Evolutionary conservation across 192 early-diverging fungal species (phyloP).

Genomic region (Backusella macrospora): DNA sequence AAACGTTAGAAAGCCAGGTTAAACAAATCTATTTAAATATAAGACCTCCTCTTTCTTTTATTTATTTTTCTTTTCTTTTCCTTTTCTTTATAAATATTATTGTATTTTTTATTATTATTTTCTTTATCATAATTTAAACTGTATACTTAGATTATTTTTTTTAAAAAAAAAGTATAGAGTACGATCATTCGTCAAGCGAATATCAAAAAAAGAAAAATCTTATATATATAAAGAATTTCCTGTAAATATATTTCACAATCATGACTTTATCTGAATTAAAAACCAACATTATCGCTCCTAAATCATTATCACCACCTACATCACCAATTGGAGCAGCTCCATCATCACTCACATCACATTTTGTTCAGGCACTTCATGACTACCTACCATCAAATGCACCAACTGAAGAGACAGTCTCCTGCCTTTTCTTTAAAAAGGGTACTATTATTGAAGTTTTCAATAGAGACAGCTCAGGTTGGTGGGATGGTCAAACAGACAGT

Average conservation of each 20-base stretch:
- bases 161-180: background rate
- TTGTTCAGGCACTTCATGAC: slow-evolving; percentile 80
- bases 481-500: slow-evolving; percentile 84
- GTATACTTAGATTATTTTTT: slow-evolving; percentile 9
- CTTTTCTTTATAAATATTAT: background rate
- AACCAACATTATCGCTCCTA: slow-evolving; percentile 1
- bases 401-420: slow-evolving; percentile 32
- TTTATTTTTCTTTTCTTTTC: background rate
- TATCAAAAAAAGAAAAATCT: slow-evolving; percentile 3
- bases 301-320: slow-evolving; percentile 24
- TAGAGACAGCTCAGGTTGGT: slow-evolving; percentile 92
- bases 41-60: slow-evolving; percentile 1
- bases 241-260: slow-evolving; percentile 13
- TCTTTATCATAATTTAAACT: slow-evolving; percentile 8
- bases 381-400: slow-evolving; percentile 78
- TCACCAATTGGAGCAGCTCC: slow-evolving; percentile 22
- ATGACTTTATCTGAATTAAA: slow-evolving; percentile 4
- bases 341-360: slow-evolving; percentile 32
- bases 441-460: slow-evolving; percentile 90
- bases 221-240: slow-evolving; percentile 2
- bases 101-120: background rate
- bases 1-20: slow-evolving; percentile 2
- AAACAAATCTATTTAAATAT: slow-evolving; percentile 16
- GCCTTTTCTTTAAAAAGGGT: slow-evolving; percentile 80
- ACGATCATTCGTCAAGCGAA: slow-evolving; percentile 1